Base-by-base conservation (phyloP, 208 protist species). In the Vickermania ingenoplastis region DNA sequence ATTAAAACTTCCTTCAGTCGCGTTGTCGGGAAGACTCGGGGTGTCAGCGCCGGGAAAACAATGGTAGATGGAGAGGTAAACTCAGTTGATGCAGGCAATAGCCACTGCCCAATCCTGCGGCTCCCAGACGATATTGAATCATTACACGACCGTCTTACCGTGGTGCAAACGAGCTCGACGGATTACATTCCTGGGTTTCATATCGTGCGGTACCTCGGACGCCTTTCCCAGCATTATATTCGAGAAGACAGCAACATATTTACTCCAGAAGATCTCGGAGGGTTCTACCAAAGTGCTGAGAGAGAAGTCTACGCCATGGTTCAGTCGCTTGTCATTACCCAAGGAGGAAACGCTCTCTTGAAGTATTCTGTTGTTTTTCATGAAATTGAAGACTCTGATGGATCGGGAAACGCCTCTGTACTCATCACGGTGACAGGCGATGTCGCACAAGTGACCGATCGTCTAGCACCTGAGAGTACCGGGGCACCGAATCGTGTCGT, bases 221-320 rank as follows among this genome's bases (percentile, higher is more conserved):
- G 79, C 25, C 80, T 97, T 61, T 94, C 86, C 2, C 87, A 95
- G 59, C 92, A 95, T 73, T 91, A 94, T 61, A 83, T 97, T 48
- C 89, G 91, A n/a, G 86, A 95, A 51, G 63, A 71, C 54, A 75
- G 86, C 41, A 62, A 68, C 49, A 54, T 66, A 48, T 56, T 65
- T 21, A 72, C 62, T 13, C 30, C 52, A 4, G 69, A 57, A 5
- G 59, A 76, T 22, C 64, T 94, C 29, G 79, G 80, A 52, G 59
- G 67, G 41, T 96, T 94, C 63, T 92, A 86, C 57, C 77, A 89
- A 48, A 53, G 77, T 17, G 82, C 71, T 0, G 78, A 91, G 58
- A 74, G 85, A 48, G 89, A 97, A 51, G 82, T 93, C 7, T 66
- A 84, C 58, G 81, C 77, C 64, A 63, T 79, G 49, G 79, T 95